Conservation (phyloP, 1,139 yeast species). For the Geotrichum reessii region DNA sequence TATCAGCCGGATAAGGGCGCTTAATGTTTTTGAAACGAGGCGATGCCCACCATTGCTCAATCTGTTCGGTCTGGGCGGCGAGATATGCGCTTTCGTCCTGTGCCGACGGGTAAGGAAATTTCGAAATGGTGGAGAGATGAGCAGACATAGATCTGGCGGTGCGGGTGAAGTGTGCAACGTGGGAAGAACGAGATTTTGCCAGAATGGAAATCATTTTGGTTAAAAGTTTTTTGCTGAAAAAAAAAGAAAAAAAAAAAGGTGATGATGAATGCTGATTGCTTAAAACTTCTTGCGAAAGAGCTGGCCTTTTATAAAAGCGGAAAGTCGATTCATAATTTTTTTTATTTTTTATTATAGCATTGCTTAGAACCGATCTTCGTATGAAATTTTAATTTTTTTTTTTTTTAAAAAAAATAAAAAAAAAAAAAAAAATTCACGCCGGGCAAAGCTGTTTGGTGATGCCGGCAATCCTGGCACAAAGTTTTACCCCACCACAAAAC, state of each 20-base stretch:
- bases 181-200: background rate
- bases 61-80: constrained; percentile 32
- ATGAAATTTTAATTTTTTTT: too few species aligned
- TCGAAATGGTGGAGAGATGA: constrained; percentile 28
- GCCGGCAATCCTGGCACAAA: background rate
- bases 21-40: constrained; percentile 46
- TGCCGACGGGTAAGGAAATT: constrained; percentile 37
- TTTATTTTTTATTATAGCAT: too few species aligned
- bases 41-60: constrained; percentile 49
- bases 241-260: background rate
- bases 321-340: too few species aligned
- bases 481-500: background rate
- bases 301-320: too few species aligned
- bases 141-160: background rate
- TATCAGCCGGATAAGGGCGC: constrained; percentile 50
- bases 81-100: constrained; percentile 36
- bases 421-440: background rate
- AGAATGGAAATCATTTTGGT: background rate
- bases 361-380: too few species aligned
- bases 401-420: too few species aligned
- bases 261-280: background rate
- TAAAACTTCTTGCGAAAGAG: too few species aligned
- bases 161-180: background rate
- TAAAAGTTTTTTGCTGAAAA: too few species aligned
- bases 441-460: background rate